phyloP scores from a whole-genome alignment of 768 basidiomycete genomes.

The Boletellus ananiceps region DNA sequence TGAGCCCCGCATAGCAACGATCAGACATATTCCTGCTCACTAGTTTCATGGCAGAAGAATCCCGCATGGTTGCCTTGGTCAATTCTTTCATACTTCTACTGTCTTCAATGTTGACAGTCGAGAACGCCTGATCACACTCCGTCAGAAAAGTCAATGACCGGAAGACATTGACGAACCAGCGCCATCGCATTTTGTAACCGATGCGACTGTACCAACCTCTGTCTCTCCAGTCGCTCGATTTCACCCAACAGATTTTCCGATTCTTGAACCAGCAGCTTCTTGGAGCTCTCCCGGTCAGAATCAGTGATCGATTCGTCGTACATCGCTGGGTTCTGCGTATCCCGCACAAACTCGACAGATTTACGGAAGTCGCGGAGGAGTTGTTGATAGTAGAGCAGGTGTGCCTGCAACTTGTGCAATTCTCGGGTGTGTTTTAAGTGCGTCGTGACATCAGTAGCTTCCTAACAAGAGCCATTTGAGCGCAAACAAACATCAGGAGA shows the following conservation, averaged over 20 bases:
- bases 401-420: constrained; percentile 53
- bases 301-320: constrained; percentile 20
- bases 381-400: constrained; percentile 51
- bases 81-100: constrained; percentile 48
- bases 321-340: constrained; percentile 49
- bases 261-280: constrained; percentile 15
- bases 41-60: constrained; percentile 39
- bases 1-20: neutral
- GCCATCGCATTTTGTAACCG: constrained; percentile 32
- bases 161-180: constrained; percentile 18
- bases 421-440: constrained; percentile 45
- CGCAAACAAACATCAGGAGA: neutral
- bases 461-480: constrained; percentile 29
- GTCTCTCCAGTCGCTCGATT: constrained; percentile 37
- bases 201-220: constrained; percentile 24
- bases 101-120: constrained; percentile 56
- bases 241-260: constrained; percentile 33
- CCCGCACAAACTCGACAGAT: constrained; percentile 44
- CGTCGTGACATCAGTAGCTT: constrained; percentile 38
- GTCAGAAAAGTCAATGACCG: neutral
- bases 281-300: constrained; percentile 3
- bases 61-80: constrained; percentile 42
- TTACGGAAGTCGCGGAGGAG: constrained; percentile 53
- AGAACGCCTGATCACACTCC: constrained; percentile 44
- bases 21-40: constrained; percentile 1